Percentiles rank a stretch among this genome's conserved stretches.
Evolutionary conservation across 1,284 basidiomycete genomes (phyloP).

Genomic region (Ustilago esculenta): DNA sequence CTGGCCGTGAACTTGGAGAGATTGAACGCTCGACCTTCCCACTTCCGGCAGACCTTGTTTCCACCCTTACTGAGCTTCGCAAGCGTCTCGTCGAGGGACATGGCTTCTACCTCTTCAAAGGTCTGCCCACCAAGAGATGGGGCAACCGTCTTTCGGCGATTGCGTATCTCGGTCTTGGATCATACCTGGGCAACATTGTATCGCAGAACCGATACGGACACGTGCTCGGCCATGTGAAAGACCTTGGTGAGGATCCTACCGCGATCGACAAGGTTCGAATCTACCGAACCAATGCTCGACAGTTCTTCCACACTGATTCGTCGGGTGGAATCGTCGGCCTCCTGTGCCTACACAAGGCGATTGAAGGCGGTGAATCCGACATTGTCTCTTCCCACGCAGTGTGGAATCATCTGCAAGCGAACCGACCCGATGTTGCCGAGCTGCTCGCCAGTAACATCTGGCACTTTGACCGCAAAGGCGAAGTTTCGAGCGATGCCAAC

Average conservation of each 20-base stretch:
- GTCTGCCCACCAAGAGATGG: constrained; percentile 68
- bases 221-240: constrained; percentile 69
- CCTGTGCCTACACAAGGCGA: constrained; percentile 69
- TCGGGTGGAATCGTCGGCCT: constrained; percentile 68
- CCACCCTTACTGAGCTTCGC: constrained; percentile 41
- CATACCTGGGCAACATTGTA: constrained; percentile 66
- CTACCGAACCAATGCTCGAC: constrained; percentile 68
- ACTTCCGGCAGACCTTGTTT: constrained; percentile 44
- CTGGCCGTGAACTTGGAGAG: constrained; percentile 52
- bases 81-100: constrained; percentile 51
- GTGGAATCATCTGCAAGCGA: constrained; percentile 69
- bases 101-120: constrained; percentile 69
- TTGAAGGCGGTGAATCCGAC: constrained; percentile 69
- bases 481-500: constrained; percentile 26
- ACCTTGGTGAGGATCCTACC: constrained; percentile 69
- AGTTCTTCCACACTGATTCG: constrained; percentile 68
- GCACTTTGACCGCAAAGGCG: constrained; percentile 63
- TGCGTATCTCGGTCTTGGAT: constrained; percentile 68
- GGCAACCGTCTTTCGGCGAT: constrained; percentile 66
- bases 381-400: constrained; percentile 69
- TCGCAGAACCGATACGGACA: constrained; percentile 69
- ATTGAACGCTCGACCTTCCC: constrained; percentile 61
- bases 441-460: constrained; percentile 62
- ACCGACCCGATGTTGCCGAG: constrained; percentile 69
- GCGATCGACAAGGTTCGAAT: constrained; percentile 69